These are phyloP conservation scores for Dactylellina parvicollis DNA, from an alignment of 2,329 filamentous ascomycete genomes.

Conservation along the genomic window DNA sequence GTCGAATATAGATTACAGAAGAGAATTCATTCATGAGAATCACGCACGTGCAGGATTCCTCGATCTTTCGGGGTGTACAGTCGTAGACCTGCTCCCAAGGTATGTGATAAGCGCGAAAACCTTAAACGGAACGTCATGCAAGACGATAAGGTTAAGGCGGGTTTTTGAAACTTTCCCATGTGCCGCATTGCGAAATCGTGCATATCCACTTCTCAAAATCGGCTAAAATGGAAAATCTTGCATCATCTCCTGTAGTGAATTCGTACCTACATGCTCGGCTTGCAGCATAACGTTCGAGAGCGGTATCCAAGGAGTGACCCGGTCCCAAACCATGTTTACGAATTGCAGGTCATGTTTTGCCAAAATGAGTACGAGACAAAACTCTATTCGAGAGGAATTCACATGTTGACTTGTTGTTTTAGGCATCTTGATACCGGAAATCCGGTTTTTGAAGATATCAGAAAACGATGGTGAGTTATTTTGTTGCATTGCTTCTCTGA, in stretches of 20 bases:
- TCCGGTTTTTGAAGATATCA: slow-evolving; percentile 77
- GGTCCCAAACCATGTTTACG: slow-evolving; percentile 77
- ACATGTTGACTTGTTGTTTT: slow-evolving; percentile 27
- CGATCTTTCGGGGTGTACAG: slow-evolving; percentile 77
- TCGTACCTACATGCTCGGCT: slow-evolving; percentile 78
- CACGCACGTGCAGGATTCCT: slow-evolving; percentile 79
- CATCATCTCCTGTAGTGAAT: slow-evolving; percentile 67
- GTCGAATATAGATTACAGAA: slow-evolving; percentile 66
- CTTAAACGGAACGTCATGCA: slow-evolving; percentile 4
- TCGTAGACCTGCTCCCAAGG: slow-evolving; percentile 79
- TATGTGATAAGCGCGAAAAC: slow-evolving; percentile 59
- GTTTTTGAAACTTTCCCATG: slow-evolving; percentile 43
- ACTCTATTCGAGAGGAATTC: slow-evolving; percentile 35
- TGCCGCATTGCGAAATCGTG: slow-evolving; percentile 47
- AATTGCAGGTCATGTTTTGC: slow-evolving; percentile 82
- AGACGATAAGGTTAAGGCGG: slow-evolving; percentile 11
- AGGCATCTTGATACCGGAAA: slow-evolving; percentile 78
- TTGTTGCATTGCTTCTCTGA: not conserved
- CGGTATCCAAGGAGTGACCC: slow-evolving; percentile 74
- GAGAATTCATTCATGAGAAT: slow-evolving; percentile 76
- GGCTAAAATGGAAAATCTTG: slow-evolving; percentile 41
- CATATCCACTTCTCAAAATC: slow-evolving; percentile 32
- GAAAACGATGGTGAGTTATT: slow-evolving; percentile 65
- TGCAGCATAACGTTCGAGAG: slow-evolving; percentile 75
- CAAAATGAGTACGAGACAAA: slow-evolving; percentile 71